Percentiles rank a stretch among this genome's conserved stretches.
Evolutionary conservation across 179 eudicot species (phyloP).

Genomic region (Nepenthes alata): DNA sequence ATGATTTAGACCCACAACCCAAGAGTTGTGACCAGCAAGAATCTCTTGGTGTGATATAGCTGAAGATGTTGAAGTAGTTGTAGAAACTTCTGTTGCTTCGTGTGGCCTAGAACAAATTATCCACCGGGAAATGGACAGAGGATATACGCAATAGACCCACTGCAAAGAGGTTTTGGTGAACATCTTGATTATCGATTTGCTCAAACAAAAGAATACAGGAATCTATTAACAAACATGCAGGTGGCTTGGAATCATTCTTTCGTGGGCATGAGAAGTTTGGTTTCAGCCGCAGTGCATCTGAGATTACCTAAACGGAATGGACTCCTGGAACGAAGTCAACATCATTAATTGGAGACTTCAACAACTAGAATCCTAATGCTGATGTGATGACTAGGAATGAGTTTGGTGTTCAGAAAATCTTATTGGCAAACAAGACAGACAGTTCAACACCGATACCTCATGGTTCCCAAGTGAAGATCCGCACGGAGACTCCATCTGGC

Average conservation of each 20-base stretch:
- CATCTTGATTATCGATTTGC: conserved; percentile 87
- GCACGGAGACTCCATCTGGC: conserved; percentile 97
- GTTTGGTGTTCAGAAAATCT: conserved; percentile 93
- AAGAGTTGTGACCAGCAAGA: conserved; percentile 18
- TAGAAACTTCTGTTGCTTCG: conserved; percentile 7
- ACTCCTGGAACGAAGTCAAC: conserved; percentile 96
- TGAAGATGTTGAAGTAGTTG: conserved; percentile 21
- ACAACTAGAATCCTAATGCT: conserved; percentile 88
- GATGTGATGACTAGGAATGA: conserved; percentile 80
- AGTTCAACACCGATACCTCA: conserved; percentile 86
- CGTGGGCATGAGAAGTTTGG: conserved; percentile 86
- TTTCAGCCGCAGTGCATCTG: conserved; percentile 70
- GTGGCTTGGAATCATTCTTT: conserved; percentile 75
- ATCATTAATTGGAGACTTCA: conserved; percentile 89
- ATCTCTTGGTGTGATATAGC: conserved; percentile 14
- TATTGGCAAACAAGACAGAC: conserved; percentile 91
- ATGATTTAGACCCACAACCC: conserved; percentile 21
- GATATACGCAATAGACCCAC: conserved; percentile 73
- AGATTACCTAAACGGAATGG: conserved; percentile 97
- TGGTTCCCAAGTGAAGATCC: conserved; percentile 95
- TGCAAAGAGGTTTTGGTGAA: conserved; percentile 32
- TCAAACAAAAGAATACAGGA: conserved; percentile 58
- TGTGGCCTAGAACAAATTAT: conserved; percentile 38
- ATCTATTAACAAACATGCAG: conserved; percentile 62
- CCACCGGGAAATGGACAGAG: conserved; percentile 64